Evolutionary conservation across 495 filamentous ascomycete species (phyloP), one percentile per base, ranked within the genome.

Genomic region (Penicillium bovifimosum): DNA sequence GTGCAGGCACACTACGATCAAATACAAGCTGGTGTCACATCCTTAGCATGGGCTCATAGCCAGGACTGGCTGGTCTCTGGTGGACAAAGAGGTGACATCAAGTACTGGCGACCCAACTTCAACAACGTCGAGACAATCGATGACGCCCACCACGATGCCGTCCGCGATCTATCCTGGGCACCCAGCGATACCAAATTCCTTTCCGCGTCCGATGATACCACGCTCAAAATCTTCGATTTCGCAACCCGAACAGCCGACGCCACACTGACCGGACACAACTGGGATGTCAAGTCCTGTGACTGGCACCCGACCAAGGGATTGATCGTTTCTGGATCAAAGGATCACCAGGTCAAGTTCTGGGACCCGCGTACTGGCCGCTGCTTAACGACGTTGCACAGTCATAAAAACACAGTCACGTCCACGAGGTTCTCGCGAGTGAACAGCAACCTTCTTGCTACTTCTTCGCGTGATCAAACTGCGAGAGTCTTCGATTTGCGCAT

Each of bases 31-130:
- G 91, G 91, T 46, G 92, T 98, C 55, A 86, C 93, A 48, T 88
- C 88, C 17, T 76, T 92, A 42, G 79, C 78, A 41, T 98, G 95
- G 75, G 92, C 92, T 6, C 91, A 96, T 71, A 92, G 84, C 59
- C 88, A 95, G 62, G 93, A 97, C 66, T 97, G 91, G 91, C 80
- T 98, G 3, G 79, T 98, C 17, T 98, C 93, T 10, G 91, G 91
- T 35, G 93, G 96, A 68, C 91, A 96, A 61, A 88, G 91, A 60
- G 93, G 93, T 33, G 79, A 92, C 56, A 85, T 98, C 67, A 98
- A 97, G 70, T 97, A 97, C 72, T 98, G 92, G 92, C 90, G 96
- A 63, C 90, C 93, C 2, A 98, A 97, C 68, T 96, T 98, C 76
- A 97, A 98, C 77, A 96, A 96, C 62, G 90, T 97, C 52, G 89